Conservation (phyloP, 1,284 basidiomycete species). For the Fomitopsis schrenkii region DNA sequence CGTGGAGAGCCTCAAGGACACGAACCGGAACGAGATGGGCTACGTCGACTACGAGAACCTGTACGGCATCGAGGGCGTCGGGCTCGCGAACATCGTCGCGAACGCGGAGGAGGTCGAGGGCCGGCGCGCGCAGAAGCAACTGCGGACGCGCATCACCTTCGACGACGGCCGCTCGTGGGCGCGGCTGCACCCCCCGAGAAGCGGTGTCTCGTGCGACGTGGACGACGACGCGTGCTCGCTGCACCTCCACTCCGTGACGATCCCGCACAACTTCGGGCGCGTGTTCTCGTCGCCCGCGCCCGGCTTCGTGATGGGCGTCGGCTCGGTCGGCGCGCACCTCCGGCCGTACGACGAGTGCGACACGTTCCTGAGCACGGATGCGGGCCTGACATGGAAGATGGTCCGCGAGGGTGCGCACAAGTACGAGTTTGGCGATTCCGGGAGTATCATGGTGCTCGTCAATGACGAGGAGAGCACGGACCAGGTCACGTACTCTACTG, state of each 20-base stretch:
- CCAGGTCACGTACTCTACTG: conserved; percentile 76
- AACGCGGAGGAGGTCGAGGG: conserved; percentile 83
- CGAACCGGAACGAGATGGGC: conserved; percentile 84
- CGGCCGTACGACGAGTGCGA: conserved; percentile 85
- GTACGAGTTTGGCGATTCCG: conserved; percentile 94
- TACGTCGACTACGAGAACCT: conserved; percentile 94
- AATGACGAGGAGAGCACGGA: conserved; percentile 86
- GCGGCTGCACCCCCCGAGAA: conserved; percentile 60
- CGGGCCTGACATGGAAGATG: conserved; percentile 85
- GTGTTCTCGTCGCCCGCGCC: conserved; percentile 95
- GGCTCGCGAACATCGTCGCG: conserved; percentile 82
- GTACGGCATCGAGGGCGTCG: conserved; percentile 91
- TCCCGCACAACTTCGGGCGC: conserved; percentile 88
- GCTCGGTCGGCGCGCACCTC: conserved; percentile 75
- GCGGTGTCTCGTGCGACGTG: conserved; percentile 59
- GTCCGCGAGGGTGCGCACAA: conserved; percentile 77
- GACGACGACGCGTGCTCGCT: conserved; percentile 70
- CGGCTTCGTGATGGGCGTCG: conserved; percentile 93
- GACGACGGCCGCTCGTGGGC: conserved; percentile 90
- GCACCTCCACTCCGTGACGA: conserved; percentile 89
- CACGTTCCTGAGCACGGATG: conserved; percentile 91
- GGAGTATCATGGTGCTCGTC: conserved; percentile 81
- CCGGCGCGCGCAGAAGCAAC: conserved; percentile 56
- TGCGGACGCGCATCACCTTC: conserved; percentile 83
- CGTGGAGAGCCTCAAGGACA: conserved; percentile 87